Conservation (phyloP, 2,329 filamentous ascomycete species). For the Beauveria medogensis region DNA sequence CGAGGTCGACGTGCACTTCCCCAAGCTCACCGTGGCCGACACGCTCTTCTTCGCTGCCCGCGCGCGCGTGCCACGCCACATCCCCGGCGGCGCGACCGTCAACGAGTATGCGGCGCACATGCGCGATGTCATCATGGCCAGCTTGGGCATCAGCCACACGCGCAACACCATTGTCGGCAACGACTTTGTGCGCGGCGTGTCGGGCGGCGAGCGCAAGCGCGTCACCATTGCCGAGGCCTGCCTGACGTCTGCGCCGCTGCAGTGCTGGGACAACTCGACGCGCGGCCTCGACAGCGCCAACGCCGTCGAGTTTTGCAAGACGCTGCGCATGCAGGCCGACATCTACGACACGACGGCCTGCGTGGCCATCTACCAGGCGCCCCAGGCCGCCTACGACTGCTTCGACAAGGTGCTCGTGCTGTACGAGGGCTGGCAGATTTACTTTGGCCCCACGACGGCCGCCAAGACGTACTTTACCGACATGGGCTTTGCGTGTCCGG, state of each 20-base stretch:
- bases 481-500: conserved; percentile 53
- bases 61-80: conserved; percentile 38
- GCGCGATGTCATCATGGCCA: conserved; percentile 44
- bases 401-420: conserved; percentile 62
- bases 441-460: conserved; percentile 51
- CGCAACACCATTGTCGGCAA: conserved; percentile 44
- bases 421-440: conserved; percentile 60
- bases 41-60: conserved; percentile 40
- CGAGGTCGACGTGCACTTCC: conserved; percentile 56
- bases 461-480: conserved; percentile 57
- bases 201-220: conserved; percentile 39
- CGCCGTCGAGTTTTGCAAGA: conserved; percentile 37
- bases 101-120: conserved; percentile 19
- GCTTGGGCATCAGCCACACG: conserved; percentile 45
- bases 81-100: conserved; percentile 22
- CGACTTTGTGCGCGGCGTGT: conserved; percentile 44
- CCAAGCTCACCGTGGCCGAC: conserved; percentile 49
- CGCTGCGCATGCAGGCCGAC: conserved; percentile 16
- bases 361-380: conserved; percentile 51
- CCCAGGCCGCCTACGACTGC: conserved; percentile 44
- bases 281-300: conserved; percentile 45
- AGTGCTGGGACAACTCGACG: conserved; percentile 38
- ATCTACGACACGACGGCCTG: conserved; percentile 10
- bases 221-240: conserved; percentile 23
- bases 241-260: conserved; percentile 17